Percentiles rank a stretch among this genome's conserved stretches.
These are phyloP conservation scores for Lolium multiflorum DNA, from an alignment of 176 grass and related monocot genomes.

Conservation along the genomic window DNA sequence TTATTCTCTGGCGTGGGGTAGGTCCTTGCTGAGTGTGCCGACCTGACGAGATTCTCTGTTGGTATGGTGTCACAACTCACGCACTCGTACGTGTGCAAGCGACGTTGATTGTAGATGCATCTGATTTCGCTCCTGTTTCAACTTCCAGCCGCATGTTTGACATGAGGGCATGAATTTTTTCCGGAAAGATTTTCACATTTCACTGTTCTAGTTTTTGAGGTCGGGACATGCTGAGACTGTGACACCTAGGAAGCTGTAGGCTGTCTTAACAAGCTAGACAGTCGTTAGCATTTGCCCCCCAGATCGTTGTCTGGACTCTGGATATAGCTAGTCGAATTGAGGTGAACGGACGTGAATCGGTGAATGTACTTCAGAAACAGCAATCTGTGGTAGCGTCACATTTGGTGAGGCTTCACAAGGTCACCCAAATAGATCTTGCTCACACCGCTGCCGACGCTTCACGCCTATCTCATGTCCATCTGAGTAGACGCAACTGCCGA, in stretches of 20 bases:
- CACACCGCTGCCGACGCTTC: slow-evolving; percentile 28
- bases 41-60: background rate
- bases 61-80: background rate
- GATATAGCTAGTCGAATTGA: slow-evolving; percentile 8
- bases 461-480: slow-evolving; percentile 37
- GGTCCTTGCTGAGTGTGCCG: background rate
- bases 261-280: slow-evolving; percentile 16
- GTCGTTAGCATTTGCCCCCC: background rate
- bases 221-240: background rate
- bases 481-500: slow-evolving; percentile 39
- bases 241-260: slow-evolving; percentile 19
- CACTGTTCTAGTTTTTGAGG: slow-evolving; percentile 18
- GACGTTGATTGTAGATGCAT: slow-evolving; percentile 19
- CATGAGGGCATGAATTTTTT: slow-evolving; percentile 34
- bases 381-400: slow-evolving; percentile 10
- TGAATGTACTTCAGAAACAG: slow-evolving; percentile 12
- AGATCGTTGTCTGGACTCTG: background rate
- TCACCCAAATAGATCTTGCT: slow-evolving; percentile 26
- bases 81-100: background rate
- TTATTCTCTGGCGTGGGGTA: background rate
- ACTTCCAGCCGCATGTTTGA: slow-evolving; percentile 40
- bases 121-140: background rate
- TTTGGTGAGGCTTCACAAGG: slow-evolving; percentile 31
- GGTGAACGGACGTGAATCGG: background rate
- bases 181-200: background rate